phyloP scores from a whole-genome alignment of 1,139 yeast genomes.

The Saccharomyces hybrid region DNA sequence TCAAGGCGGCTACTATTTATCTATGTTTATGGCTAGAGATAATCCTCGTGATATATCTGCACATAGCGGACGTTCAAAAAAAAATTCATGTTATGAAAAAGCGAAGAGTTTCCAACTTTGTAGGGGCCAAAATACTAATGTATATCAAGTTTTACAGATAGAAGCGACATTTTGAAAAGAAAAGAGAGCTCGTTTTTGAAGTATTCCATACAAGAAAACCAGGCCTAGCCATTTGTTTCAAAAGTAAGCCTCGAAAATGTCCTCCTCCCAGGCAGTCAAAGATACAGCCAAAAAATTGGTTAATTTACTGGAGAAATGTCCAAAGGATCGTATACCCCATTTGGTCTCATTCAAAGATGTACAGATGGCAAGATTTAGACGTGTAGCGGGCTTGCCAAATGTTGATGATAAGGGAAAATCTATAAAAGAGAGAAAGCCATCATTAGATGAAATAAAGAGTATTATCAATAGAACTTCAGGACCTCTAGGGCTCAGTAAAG shows the following conservation, averaged over 20 bases:
- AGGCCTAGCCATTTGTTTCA: not conserved
- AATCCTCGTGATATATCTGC: not conserved
- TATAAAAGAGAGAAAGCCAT: constrained; percentile 26
- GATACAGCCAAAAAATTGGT: constrained; percentile 40
- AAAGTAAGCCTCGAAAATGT: not conserved
- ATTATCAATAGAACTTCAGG: constrained; percentile 31
- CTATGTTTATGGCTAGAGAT: not conserved
- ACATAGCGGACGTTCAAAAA: too few species aligned
- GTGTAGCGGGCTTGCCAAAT: too few species aligned
- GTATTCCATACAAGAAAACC: not conserved
- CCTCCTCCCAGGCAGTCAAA: constrained; percentile 18
- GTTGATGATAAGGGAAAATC: too few species aligned
- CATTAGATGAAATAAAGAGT: constrained; percentile 31
- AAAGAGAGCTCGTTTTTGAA: not conserved
- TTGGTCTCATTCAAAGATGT: constrained; percentile 59
- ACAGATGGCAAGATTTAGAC: too few species aligned
- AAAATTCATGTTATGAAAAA: not conserved
- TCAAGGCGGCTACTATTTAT: not conserved
- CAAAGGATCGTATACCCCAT: constrained; percentile 60
- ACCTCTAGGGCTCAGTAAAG: constrained; percentile 30
- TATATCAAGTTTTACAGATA: not conserved
- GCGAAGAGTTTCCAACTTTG: not conserved
- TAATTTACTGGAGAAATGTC: constrained; percentile 39
- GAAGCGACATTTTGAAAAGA: not conserved
- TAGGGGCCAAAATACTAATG: not conserved